These are phyloP conservation scores for Saprolegnia parasitica DNA, from an alignment of 352 stramenopile species.

Conservation along the genomic window DNA sequence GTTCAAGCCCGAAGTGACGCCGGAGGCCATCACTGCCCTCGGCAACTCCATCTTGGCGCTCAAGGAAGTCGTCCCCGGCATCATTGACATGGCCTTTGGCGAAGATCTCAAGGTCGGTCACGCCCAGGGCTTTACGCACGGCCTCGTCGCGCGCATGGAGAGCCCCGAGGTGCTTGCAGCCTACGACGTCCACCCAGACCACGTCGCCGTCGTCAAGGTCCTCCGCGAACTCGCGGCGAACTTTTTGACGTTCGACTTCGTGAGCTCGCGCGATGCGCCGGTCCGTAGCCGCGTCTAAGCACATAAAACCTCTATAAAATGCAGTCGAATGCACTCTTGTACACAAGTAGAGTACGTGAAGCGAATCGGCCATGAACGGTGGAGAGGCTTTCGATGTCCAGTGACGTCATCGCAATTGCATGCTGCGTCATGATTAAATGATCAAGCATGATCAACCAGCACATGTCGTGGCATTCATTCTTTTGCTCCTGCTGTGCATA, in stretches of 20 bases:
- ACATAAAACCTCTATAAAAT: neutral
- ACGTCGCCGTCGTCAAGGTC: conserved; percentile 2
- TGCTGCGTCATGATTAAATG: too few species aligned
- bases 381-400: too few species aligned
- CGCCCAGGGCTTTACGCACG: conserved; percentile 16
- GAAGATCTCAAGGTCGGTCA: conserved; percentile 15
- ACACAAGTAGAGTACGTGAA: too few species aligned
- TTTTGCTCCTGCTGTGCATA: too few species aligned
- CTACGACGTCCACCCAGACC: conserved; percentile 23
- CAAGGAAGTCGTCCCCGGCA: conserved; percentile 25
- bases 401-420: too few species aligned
- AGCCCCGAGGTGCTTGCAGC: conserved; percentile 5
- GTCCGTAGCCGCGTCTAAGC: neutral
- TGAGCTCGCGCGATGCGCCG: conserved; percentile 8
- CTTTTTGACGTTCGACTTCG: conserved; percentile 16
- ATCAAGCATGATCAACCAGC: too few species aligned
- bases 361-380: too few species aligned
- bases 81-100: conserved; percentile 25
- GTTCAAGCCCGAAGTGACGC: conserved; percentile 5
- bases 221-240: conserved; percentile 5
- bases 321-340: too few species aligned
- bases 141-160: conserved; percentile 16
- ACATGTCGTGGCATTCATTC: too few species aligned
- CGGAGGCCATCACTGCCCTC: conserved; percentile 10
- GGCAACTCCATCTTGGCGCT: neutral